Evolutionary conservation across 2,329 filamentous ascomycete genomes (phyloP).

Genomic region (Fusarium sp.): DNA sequence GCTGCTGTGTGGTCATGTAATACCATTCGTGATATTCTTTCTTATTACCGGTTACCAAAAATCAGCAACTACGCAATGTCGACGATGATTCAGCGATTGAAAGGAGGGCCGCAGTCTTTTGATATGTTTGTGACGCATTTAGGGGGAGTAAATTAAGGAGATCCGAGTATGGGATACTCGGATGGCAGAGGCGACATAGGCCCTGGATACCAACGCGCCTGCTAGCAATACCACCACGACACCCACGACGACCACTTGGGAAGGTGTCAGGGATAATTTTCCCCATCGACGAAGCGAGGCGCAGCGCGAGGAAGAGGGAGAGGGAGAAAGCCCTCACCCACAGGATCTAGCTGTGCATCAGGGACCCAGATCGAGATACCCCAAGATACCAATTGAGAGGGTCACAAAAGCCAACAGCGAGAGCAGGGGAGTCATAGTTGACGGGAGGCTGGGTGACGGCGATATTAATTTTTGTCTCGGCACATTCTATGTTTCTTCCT

Average conservation of each 20-base stretch:
- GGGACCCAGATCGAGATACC: slow-evolving; percentile 47
- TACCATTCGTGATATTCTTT: slow-evolving; percentile 40
- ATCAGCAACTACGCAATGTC: slow-evolving; percentile 48
- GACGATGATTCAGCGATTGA: slow-evolving; percentile 51
- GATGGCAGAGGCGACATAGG: slow-evolving; percentile 30
- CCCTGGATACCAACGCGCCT: slow-evolving; percentile 43
- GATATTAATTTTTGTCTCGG: slow-evolving; percentile 46
- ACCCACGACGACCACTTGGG: slow-evolving; percentile 31
- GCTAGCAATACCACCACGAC: slow-evolving; percentile 38
- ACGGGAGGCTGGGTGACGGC: slow-evolving; percentile 35
- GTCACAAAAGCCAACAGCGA: slow-evolving; percentile 41
- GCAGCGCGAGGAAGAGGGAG: slow-evolving; percentile 31
- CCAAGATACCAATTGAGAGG: slow-evolving; percentile 45
- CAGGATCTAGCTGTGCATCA: slow-evolving; percentile 40
- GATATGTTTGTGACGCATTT: slow-evolving; percentile 46
- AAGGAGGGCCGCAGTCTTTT: slow-evolving; percentile 48
- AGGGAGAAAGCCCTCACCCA: slow-evolving; percentile 29
- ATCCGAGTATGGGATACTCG: slow-evolving; percentile 35
- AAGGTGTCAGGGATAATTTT: slow-evolving; percentile 28
- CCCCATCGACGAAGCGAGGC: slow-evolving; percentile 26
- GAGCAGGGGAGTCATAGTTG: slow-evolving; percentile 37
- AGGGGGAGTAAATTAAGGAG: slow-evolving; percentile 42
- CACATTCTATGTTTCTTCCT: slow-evolving; percentile 35
- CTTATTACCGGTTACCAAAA: slow-evolving; percentile 46
- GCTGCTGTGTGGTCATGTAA: slow-evolving; percentile 97